These are phyloP conservation scores for Fusarium newnesense DNA, from an alignment of 2,329 filamentous ascomycete species.

Conservation along the genomic window DNA sequence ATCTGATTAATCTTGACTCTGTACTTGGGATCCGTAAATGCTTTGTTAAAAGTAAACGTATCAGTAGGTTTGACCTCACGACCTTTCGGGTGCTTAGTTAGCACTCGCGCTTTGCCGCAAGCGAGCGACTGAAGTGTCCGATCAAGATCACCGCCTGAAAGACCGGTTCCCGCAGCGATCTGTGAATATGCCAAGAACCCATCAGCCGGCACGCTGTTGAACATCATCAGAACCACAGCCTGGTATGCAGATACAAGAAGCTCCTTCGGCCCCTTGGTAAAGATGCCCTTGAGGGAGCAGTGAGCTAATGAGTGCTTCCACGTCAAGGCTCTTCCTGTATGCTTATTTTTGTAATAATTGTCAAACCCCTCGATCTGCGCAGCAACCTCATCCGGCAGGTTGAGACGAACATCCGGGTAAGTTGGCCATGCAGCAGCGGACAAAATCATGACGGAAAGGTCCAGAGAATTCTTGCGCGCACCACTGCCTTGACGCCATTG, in stretches of 20 bases:
- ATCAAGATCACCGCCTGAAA: slow-evolving; percentile 81
- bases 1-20: slow-evolving; percentile 99
- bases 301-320: slow-evolving; percentile 97
- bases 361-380: slow-evolving; percentile 85
- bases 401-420: slow-evolving; percentile 79
- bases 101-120: slow-evolving; percentile 86
- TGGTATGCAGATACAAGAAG: slow-evolving; percentile 92
- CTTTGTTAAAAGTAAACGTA: slow-evolving; percentile 83
- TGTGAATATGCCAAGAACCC: slow-evolving; percentile 79
- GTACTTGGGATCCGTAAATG: slow-evolving; percentile 83
- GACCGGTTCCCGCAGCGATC: slow-evolving; percentile 77
- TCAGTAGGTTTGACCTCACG: slow-evolving; percentile 82
- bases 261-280: slow-evolving; percentile 84
- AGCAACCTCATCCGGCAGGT: slow-evolving; percentile 79
- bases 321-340: slow-evolving; percentile 84
- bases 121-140: slow-evolving; percentile 95
- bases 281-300: slow-evolving; percentile 84
- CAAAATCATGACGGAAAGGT: slow-evolving; percentile 86
- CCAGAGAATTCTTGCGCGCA: slow-evolving; percentile 61
- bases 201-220: slow-evolving; percentile 74
- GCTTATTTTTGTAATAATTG: slow-evolving; percentile 86
- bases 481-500: slow-evolving; percentile 67
- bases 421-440: slow-evolving; percentile 92
- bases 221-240: slow-evolving; percentile 87
- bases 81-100: slow-evolving; percentile 86